Evolutionary conservation across 345 rosid species (phyloP).

Genomic region (Raphanus sativus): DNA sequence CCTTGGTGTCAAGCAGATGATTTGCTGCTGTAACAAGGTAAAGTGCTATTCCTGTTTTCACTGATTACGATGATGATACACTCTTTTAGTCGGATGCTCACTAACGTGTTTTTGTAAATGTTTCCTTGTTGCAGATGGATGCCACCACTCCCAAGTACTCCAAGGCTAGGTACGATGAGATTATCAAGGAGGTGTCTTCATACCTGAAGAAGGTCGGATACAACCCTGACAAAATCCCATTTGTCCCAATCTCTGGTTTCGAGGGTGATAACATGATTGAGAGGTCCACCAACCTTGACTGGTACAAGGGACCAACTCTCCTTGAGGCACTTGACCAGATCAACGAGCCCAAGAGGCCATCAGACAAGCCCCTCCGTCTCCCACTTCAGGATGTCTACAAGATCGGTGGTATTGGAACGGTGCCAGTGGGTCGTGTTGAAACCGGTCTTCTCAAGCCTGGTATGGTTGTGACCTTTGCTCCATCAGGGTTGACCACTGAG

Average conservation of each 20-base stretch:
- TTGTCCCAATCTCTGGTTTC: constrained; percentile 51
- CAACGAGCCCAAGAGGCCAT: constrained; percentile 69
- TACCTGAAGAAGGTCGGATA: constrained; percentile 56
- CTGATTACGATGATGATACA: neutral
- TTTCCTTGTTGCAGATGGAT: constrained; percentile 39
- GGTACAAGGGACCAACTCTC: constrained; percentile 59
- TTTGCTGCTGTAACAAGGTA: constrained; percentile 75
- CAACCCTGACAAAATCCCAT: constrained; percentile 52
- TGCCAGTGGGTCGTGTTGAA: constrained; percentile 75
- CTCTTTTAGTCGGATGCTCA: neutral
- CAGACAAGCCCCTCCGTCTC: constrained; percentile 86
- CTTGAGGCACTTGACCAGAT: constrained; percentile 50
- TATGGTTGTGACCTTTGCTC: constrained; percentile 72
- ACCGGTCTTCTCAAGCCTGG: constrained; percentile 77
- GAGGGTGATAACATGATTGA: constrained; percentile 48
- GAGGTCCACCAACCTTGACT: constrained; percentile 53
- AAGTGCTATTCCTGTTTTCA: neutral
- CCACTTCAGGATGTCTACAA: constrained; percentile 91
- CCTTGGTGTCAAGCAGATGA: constrained; percentile 72
- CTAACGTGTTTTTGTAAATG: neutral
- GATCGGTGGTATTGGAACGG: constrained; percentile 89
- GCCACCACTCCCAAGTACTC: constrained; percentile 56
- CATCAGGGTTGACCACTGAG: constrained; percentile 74
- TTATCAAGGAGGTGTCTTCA: constrained; percentile 54
- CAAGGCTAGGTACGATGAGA: constrained; percentile 52